Evolutionary conservation across 192 early-diverging fungal genomes (phyloP).

Genomic region (Glomus cerebriforme): DNA sequence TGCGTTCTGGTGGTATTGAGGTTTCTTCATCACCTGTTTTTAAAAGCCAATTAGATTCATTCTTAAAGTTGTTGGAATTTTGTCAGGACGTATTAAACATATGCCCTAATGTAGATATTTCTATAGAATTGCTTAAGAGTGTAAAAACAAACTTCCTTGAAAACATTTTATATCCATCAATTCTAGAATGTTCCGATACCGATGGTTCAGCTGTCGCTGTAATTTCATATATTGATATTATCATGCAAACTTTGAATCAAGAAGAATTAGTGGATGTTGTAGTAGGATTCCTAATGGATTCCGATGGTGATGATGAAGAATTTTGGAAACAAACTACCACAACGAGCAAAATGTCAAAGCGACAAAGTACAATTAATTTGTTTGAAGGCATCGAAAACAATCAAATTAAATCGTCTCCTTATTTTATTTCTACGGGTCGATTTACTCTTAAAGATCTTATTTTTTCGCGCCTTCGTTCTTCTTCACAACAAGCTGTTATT

Average conservation of each 20-base stretch:
- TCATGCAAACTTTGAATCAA: slow-evolving; percentile 74
- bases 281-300: slow-evolving; percentile 77
- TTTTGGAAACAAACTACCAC: slow-evolving; percentile 14
- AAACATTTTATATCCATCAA: slow-evolving; percentile 82
- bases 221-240: slow-evolving; percentile 86
- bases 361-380: slow-evolving; percentile 39
- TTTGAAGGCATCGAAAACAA: slow-evolving; percentile 50
- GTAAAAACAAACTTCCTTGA: slow-evolving; percentile 81
- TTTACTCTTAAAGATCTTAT: slow-evolving; percentile 84
- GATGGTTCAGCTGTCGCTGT: slow-evolving; percentile 89
- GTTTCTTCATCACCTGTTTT: slow-evolving; percentile 63
- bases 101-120: slow-evolving; percentile 70
- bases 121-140: slow-evolving; percentile 58
- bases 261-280: slow-evolving; percentile 74
- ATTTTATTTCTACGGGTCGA: slow-evolving; percentile 52
- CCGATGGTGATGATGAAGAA: slow-evolving; percentile 54
- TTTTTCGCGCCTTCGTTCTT: slow-evolving; percentile 84
- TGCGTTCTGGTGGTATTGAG: slow-evolving; percentile 49
- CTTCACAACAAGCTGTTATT: slow-evolving; percentile 84
- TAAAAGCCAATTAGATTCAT: slow-evolving; percentile 65
- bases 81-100: slow-evolving; percentile 70
- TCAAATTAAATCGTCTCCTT: slow-evolving; percentile 47
- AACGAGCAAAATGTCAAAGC: slow-evolving; percentile 27
- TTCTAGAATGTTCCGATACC: slow-evolving; percentile 85
- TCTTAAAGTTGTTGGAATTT: slow-evolving; percentile 70